Percentiles rank a stretch among this genome's conserved stretches.
Conservation (phyloP, 1,139 yeast genomes). For the Taiozyma onychis region DNA sequence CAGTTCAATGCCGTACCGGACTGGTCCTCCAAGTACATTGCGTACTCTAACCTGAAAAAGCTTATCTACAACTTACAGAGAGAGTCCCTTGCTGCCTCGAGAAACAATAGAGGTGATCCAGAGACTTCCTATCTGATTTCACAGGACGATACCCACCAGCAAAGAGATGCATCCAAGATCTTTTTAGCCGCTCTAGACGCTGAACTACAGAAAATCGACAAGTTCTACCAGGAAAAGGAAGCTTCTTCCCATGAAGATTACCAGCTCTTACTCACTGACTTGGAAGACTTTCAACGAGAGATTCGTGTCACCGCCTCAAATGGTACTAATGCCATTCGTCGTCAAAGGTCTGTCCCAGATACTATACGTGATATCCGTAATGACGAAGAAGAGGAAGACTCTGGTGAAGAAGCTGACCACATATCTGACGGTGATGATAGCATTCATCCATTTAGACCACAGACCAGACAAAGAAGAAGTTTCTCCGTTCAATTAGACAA, state of each 20-base stretch:
- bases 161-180: constrained; percentile 16
- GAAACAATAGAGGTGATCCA: constrained; percentile 16
- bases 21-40: constrained; percentile 70
- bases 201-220: constrained; percentile 55
- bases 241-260: constrained; percentile 36
- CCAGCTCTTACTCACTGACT: constrained; percentile 17
- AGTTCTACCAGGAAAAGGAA: constrained; percentile 53
- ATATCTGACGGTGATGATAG: not conserved
- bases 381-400: constrained; percentile 12
- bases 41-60: constrained; percentile 66
- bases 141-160: constrained; percentile 11
- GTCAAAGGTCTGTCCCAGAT: constrained; percentile 11
- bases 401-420: not conserved
- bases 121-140: constrained; percentile 22
- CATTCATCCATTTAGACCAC: constrained; percentile 13
- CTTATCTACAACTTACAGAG: constrained; percentile 60
- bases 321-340: constrained; percentile 1
- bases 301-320: not conserved
- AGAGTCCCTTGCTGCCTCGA: constrained; percentile 37
- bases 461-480: constrained; percentile 17
- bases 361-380: constrained; percentile 4
- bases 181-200: constrained; percentile 27
- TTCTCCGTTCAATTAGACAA: constrained; percentile 14
- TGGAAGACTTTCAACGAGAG: constrained; percentile 27
- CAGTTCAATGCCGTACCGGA: constrained; percentile 78